Evolutionary conservation across 2,329 filamentous ascomycete species (phyloP), one percentile per base, ranked within the genome.

Genomic region (Delphinella strobiligena): DNA sequence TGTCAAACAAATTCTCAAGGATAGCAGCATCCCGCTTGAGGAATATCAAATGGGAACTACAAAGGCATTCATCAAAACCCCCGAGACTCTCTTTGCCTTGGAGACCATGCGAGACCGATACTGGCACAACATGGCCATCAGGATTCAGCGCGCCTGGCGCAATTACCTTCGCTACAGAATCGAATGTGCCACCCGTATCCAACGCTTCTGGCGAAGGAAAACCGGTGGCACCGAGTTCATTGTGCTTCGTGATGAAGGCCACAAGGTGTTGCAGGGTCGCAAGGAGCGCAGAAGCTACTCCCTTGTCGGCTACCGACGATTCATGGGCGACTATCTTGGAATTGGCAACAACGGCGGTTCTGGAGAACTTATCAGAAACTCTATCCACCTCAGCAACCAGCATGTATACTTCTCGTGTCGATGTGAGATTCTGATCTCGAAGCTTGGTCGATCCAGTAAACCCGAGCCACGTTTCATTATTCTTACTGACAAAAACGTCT

Each of bases 71-170:
- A 93, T 98, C 67, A 96, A 98, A 63, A 88, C 91, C 0, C 91
- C 91, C 0, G 91, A 98, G 62, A 98, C 91, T 0, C 67, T 98
- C 2, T 98, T 98, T 55, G 91, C 91, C 2, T 69, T 98, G 9
- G 91, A 98, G 61, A 88, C 93, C 42, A 96, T 98, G 89, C 78
- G 91, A 56, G 91, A 98, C 58, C 74, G 85, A 41, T 98, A 96
- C 63, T 96, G 89, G 89, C 89, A 96, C 62, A 98, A 96, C 64
- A 96, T 98, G 91, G 91, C 91, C 3, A 93, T 89, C 44, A 78
- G 91, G 43, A 96, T 98, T 44, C 91, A 98, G 64, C 77, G 91
- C 50, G 91, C 93, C 55, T 98, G 91, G 91, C 77, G 91, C 52
- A 93, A 93, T 38, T 96, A 95, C 55, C 72, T 96, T 31, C 80